Percentiles rank a stretch among this genome's conserved stretches.
These are phyloP conservation scores for Phytophthora capsici DNA, from an alignment of 352 stramenopile genomes.

Conservation along the genomic window DNA sequence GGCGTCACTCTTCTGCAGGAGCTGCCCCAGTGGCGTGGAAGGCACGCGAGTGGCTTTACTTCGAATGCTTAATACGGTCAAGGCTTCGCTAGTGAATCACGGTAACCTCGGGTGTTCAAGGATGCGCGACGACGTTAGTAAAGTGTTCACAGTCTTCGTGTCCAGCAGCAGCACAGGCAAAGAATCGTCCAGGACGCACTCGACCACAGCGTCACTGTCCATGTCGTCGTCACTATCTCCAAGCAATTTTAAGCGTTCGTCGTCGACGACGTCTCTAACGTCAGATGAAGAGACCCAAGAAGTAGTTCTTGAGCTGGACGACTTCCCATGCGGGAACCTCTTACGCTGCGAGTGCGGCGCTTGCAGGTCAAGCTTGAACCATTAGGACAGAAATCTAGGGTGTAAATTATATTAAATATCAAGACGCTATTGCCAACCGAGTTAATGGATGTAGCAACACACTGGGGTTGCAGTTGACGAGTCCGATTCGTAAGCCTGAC, in stretches of 20 bases:
- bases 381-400: conserved; percentile 5
- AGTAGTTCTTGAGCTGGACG: conserved; percentile 19
- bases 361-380: conserved; percentile 19
- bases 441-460: background rate
- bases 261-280: conserved; percentile 21
- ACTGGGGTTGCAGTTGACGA: background rate
- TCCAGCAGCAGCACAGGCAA: conserved; percentile 15
- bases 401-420: conserved; percentile 27
- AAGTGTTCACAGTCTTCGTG: conserved; percentile 38
- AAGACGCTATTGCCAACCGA: conserved; percentile 11
- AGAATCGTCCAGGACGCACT: conserved; percentile 4
- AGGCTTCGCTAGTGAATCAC: conserved; percentile 43
- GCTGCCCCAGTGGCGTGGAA: conserved; percentile 34
- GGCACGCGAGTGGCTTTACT: conserved; percentile 34
- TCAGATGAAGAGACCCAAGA: conserved; percentile 38
- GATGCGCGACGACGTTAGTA: conserved; percentile 39
- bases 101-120: conserved; percentile 40
- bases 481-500: conserved; percentile 4
- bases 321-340: conserved; percentile 29
- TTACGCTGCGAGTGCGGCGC: conserved; percentile 24
- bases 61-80: conserved; percentile 43
- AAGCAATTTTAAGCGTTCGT: conserved; percentile 21
- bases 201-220: conserved; percentile 14
- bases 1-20: conserved; percentile 39
- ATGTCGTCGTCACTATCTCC: conserved; percentile 20